Base-by-base conservation (phyloP, 306 rosid species). In the Inga leiocalycina region DNA sequence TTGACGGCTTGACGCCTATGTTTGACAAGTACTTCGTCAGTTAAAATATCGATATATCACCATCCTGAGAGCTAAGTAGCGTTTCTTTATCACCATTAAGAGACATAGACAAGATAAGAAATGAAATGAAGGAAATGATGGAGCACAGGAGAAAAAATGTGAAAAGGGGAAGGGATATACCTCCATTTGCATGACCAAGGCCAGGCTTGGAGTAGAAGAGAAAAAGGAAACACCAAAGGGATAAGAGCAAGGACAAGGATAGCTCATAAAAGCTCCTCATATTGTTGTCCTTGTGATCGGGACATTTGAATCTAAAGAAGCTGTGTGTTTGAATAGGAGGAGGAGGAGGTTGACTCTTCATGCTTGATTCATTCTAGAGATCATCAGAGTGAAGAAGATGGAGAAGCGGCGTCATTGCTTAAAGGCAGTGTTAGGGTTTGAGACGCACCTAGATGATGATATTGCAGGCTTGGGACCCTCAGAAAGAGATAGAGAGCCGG, bases 181-280 rank as follows among this genome's bases (percentile, higher is more conserved):
- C 98, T 88, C 76, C 85, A 37, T 78, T 87, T 27, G 90, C 94
- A 52, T 88, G 88, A 83, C 91, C 91, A 66, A 89, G 84, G 76
- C 86, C 90, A 84, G 90, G 92, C 27, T 81, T 83, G 77, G 90
- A 80, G 86, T 89, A 85, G 89, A 87, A 86, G 78, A 90, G 68
- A 84, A 91, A 89, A 57, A 87, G 78, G 64, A 94, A 89, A 66
- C 93, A 92, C 89, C 92, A 91, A 0, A 92, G 87, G 3, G 93
- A 91, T 80, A 94, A 79, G 65, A 92, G 37, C 76, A 92, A 87
- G 77, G 98, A 89, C 22, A 91, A 81, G 48, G 96, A 94, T 57
- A 92, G 89, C 82, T 92, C 92, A 52, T 81, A 88, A 39, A 90
- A 87, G 87, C 87, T 83, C 65, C 46, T 76, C 71, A 74, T 82